These are phyloP conservation scores for Cadophora sp. DNA, from an alignment of 2,329 filamentous ascomycete species.

Conservation along the genomic window DNA sequence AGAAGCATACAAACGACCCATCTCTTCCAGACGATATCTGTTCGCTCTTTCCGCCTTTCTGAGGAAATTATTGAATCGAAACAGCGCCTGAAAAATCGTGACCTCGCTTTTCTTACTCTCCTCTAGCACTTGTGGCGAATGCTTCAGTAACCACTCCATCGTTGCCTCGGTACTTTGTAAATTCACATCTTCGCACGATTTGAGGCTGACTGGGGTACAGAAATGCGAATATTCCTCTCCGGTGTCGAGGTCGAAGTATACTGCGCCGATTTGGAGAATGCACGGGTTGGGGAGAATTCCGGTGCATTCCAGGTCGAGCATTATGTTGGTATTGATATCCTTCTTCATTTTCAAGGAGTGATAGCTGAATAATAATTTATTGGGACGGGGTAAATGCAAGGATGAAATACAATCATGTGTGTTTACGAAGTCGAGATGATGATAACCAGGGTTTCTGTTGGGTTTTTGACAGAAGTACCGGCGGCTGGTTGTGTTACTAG, in stretches of 20 bases:
- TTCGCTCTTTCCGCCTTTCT: neutral
- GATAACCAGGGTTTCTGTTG: neutral
- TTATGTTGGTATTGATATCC: conserved; percentile 33
- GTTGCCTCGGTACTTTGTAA: conserved; percentile 13
- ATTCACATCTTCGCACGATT: conserved; percentile 23
- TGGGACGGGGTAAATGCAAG: neutral
- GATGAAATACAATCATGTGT: neutral
- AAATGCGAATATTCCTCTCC: conserved; percentile 27
- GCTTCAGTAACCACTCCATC: conserved; percentile 19
- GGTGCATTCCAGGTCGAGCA: conserved; percentile 34
- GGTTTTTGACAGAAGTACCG: neutral
- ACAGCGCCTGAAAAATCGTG: conserved; percentile 21
- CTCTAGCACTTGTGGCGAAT: conserved; percentile 27
- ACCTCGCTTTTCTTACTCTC: conserved; percentile 20
- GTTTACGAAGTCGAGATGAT: neutral
- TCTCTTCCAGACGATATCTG: conserved; percentile 15
- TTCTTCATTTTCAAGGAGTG: conserved; percentile 20
- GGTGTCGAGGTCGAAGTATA: conserved; percentile 31
- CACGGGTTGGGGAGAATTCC: conserved; percentile 25
- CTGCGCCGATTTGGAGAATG: conserved; percentile 29
- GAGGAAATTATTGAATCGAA: conserved; percentile 26
- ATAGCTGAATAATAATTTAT: neutral
- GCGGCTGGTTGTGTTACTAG: neutral
- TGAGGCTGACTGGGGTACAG: conserved; percentile 23
- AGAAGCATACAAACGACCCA: neutral